Base-by-base conservation (phyloP, 106 monocot species). In the Agapanthus africanus region DNA sequence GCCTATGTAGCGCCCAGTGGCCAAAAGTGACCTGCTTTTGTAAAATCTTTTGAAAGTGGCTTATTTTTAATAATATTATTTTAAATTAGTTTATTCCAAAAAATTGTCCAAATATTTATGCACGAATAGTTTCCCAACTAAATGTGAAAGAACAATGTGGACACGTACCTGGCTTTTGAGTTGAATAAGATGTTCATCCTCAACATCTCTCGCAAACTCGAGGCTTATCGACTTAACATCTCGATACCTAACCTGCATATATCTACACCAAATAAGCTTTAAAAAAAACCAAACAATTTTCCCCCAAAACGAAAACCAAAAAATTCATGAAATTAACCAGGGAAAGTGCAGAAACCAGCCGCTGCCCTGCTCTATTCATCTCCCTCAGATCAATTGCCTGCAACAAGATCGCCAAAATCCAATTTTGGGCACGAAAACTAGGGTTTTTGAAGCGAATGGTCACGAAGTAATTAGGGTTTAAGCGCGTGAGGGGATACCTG, bases 381-480 rank as follows among this genome's bases (percentile, higher is more conserved):
- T 92, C 97, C 65, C 68, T 86, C 26, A 99, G 71, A 83, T 99
- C 97, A 70, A 95, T 75, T 11, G 80, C 76, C 91, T 91, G 47
- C 60, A 54, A 54, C 2, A 41, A 61, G 59, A 34, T 22, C 10
- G 26, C 15, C 11, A 54, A 67, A 22, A 35, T 11, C 22, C 47
- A 73, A 37, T 38, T 41, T 40, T 7, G 31, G 21, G 16, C 9
- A 51, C 22, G 8, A 52, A 49, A 27, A 40, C 5, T 68, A 37
- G 47, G 9, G 33, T 68, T 32, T n/a, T 22, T 9, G 25, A 56
- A 26, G 10, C 15, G 60, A 35, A 7, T 16, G 34, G 1, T 32
- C n/a, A n/a, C n/a, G n/a, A n/a, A n/a, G n/a, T n/a, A n/a, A n/a
- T n/a, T n/a, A n/a, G n/a, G n/a, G n/a, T n/a, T n/a, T n/a, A n/a